Evolutionary conservation across 805 yeast genomes (phyloP).

Genomic region (Yarrowia porcina): DNA sequence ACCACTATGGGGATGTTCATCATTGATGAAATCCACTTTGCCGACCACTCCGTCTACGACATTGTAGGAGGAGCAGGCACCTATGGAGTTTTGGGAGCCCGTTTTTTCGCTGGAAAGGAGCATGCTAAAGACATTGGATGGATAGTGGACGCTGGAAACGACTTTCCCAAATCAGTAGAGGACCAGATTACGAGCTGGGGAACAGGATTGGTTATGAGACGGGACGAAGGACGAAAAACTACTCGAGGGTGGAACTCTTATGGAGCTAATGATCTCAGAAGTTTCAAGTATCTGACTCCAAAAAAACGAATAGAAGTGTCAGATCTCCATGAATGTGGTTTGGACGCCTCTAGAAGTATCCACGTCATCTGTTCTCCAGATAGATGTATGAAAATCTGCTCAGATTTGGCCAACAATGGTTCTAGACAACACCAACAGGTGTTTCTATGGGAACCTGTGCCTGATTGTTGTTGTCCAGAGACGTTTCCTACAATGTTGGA

Average conservation of each 20-base stretch:
- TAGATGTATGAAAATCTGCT: slow-evolving; percentile 52
- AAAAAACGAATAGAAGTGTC: slow-evolving; percentile 55
- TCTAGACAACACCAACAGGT: slow-evolving; percentile 38
- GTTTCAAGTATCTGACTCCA: slow-evolving; percentile 60
- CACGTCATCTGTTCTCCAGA: slow-evolving; percentile 76
- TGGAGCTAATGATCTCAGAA: slow-evolving; percentile 56
- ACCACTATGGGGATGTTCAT: slow-evolving; percentile 85
- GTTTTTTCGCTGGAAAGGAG: slow-evolving; percentile 47
- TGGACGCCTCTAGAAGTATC: slow-evolving; percentile 32
- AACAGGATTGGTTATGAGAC: slow-evolving; percentile 56
- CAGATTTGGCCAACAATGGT: slow-evolving; percentile 32
- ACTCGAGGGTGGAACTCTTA: slow-evolving; percentile 82
- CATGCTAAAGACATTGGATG: slow-evolving; percentile 50
- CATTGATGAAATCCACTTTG: slow-evolving; percentile 75
- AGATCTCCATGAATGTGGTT: slow-evolving; percentile 46
- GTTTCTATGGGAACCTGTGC: slow-evolving; percentile 83
- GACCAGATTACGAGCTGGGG: slow-evolving; percentile 55
- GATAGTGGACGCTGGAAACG: slow-evolving; percentile 75
- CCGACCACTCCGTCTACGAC: slow-evolving; percentile 42
- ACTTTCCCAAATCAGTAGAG: slow-evolving; percentile 57
- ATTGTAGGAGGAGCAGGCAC: slow-evolving; percentile 91
- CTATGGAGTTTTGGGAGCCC: slow-evolving; percentile 71
- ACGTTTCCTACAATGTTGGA: slow-evolving; percentile 42
- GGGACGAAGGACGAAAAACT: slow-evolving; percentile 53
- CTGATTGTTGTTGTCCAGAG: slow-evolving; percentile 62